These are phyloP conservation scores for Mediolabrus comicus DNA, from an alignment of 108 stramenopile species.

Conservation along the genomic window DNA sequence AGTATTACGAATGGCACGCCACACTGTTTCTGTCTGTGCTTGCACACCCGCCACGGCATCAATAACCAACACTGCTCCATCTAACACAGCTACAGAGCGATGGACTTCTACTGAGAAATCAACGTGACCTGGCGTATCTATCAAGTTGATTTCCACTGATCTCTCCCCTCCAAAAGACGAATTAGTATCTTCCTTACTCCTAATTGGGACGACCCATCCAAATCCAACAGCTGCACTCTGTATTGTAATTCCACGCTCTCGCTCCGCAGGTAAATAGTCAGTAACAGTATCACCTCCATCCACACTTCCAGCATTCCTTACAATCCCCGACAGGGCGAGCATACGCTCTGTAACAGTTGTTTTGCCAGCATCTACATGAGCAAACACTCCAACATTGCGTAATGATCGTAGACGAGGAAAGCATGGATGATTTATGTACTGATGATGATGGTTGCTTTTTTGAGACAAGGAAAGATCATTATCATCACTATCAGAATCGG, in stretches of 20 bases:
- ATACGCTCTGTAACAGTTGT: conserved; percentile 99
- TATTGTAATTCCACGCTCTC: conserved; percentile 99
- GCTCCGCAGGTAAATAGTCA: conserved; percentile 96
- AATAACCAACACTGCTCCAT: conserved; percentile 95
- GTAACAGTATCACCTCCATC: conserved; percentile 97
- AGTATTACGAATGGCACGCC: conserved; percentile 79
- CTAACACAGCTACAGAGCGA: conserved; percentile 94
- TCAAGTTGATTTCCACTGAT: conserved; percentile 65
- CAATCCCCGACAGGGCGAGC: conserved; percentile 91
- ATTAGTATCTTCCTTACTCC: conserved; percentile 35
- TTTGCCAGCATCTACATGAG: conserved; percentile 99
- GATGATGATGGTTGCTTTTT: background rate
- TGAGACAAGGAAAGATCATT: background rate
- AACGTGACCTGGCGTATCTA: conserved; percentile 99
- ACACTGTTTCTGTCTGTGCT: conserved; percentile 97
- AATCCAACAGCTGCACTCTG: conserved; percentile 95
- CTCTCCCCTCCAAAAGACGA: conserved; percentile 44
- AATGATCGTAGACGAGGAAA: conserved; percentile 53
- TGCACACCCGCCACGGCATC: conserved; percentile 99
- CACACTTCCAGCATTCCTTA: conserved; percentile 78
- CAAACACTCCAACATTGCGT: conserved; percentile 93
- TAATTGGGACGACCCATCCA: conserved; percentile 85
- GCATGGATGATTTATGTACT: background rate
- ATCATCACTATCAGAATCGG: conserved; percentile 4
- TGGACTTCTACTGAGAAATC: conserved; percentile 98